Evolutionary conservation across 208 protist genomes (phyloP).

Genomic region (Trypanosomatidae sp.): DNA sequence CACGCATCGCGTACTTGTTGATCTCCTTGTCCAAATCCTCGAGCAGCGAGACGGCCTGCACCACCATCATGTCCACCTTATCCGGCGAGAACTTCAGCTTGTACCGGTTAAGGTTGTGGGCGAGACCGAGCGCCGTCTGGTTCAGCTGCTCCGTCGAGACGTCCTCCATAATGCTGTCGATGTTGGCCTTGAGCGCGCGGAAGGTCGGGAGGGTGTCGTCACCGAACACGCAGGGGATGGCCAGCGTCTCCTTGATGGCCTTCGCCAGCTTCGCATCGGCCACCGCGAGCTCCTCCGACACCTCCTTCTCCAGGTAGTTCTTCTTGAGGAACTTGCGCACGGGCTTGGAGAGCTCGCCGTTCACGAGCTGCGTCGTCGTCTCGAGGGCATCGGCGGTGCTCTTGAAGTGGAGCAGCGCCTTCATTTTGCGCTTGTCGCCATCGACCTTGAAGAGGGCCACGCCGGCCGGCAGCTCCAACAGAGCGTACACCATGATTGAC

Average conservation of each 20-base stretch:
- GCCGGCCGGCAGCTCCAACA: constrained; percentile 98
- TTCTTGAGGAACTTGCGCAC: constrained; percentile 99
- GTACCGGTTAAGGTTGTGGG: constrained; percentile 98
- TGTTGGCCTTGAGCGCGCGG: constrained; percentile 94
- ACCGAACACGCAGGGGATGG: constrained; percentile 93
- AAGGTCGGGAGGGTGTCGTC: constrained; percentile 92
- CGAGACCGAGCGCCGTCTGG: constrained; percentile 97
- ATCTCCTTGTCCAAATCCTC: constrained; percentile 99
- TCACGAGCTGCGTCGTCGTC: constrained; percentile 95
- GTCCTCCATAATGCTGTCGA: constrained; percentile 89
- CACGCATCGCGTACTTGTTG: constrained; percentile 99
- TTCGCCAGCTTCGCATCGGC: constrained; percentile 95
- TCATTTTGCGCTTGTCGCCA: constrained; percentile 90
- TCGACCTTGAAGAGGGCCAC: constrained; percentile 99
- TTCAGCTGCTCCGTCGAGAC: constrained; percentile 91
- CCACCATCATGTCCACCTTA: constrained; percentile 99
- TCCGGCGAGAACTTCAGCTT: constrained; percentile 99
- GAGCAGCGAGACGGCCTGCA: constrained; percentile 99
- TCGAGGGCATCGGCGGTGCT: constrained; percentile 97
- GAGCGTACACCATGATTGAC: constrained; percentile 93
- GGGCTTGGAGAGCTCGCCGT: constrained; percentile 95
- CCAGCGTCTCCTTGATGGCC: constrained; percentile 97
- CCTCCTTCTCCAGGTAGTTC: constrained; percentile 92
- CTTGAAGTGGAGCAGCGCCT: constrained; percentile 93
- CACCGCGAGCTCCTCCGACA: constrained; percentile 93